Evolutionary conservation across 1,139 yeast species (phyloP), one percentile per base, ranked within the genome.

Genomic region (Eremothecium gossypii): DNA sequence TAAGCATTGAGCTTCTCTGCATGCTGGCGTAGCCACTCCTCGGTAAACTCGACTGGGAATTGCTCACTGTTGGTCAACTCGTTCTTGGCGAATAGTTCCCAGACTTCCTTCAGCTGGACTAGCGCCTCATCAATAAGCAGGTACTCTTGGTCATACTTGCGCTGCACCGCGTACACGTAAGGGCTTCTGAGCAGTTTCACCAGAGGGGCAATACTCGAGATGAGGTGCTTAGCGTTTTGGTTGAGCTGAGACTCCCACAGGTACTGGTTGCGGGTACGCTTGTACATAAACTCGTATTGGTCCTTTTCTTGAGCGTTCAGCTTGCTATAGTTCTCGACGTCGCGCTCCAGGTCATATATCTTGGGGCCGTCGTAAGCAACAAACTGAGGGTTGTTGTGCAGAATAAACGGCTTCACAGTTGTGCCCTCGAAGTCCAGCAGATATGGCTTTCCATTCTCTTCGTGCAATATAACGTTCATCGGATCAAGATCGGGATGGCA

Each of bases 401-500:
- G 74, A 44, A 85, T 68, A 55, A 83, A 83, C 39, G 98, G 97
- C 59, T 84, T 83, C 50, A 86, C 77, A 13, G 79, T 65, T 9
- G 91, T 64, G 52, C 80, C 79, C 65, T 91, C 97, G 58, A 86
- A 82, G 63, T 91, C 97, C 42, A 86, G 58, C 49, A 87, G 77
- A 53, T 68, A 72, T 8, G 72, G 69, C 9, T 45, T 49, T n/a
- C 43, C 41, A 13, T 59, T 60, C 11, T 66, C 67, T 12, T 67
- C 69, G 39, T 65, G 65, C 20, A 73, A 63, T 34, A 89, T 69
- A 13, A 85, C 84, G 59, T 91, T 91, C 73, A 87, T 71, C 27
- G 98, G 97, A 61, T 86, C 94, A 53, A 91, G 68, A 60, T 91
- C 97, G 6, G 96, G 93, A 49, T 79, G 73, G 50, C 67, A 76